Evolutionary conservation across 352 stramenopile species (phyloP).

Genomic region (Globisporangium paroecandrum): DNA sequence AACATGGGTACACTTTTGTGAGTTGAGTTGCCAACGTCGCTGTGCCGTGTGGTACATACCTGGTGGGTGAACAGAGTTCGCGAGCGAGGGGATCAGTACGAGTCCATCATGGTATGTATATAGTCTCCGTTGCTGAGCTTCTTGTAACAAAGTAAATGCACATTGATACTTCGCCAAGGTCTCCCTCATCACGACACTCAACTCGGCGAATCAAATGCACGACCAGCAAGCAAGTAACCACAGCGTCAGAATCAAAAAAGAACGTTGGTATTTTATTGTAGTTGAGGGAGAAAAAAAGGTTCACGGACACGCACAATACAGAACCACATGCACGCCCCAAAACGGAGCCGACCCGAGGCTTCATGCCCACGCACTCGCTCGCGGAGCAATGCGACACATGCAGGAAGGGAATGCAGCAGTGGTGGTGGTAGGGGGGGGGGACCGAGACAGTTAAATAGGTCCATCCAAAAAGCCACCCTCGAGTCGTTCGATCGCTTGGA

Average conservation of each 20-base stretch:
- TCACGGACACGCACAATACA: background rate
- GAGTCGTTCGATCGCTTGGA: background rate
- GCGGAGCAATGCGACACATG: background rate
- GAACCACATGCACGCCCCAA: conserved; percentile 4
- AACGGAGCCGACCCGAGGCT: background rate
- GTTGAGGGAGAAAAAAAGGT: background rate
- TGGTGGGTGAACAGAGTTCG: background rate
- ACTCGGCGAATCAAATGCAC: background rate
- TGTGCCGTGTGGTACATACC: too few relatives aligned
- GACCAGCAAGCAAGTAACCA: background rate
- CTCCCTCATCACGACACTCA: background rate
- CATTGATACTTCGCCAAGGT: background rate
- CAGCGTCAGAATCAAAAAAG: background rate
- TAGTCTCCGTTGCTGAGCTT: background rate
- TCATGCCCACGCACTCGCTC: background rate
- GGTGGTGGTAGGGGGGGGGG: background rate
- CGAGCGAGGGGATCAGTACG: background rate
- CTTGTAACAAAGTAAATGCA: background rate
- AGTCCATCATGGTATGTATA: background rate
- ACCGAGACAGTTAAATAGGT: conserved; percentile 13
- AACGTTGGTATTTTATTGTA: conserved; percentile 2
- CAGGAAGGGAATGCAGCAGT: background rate
- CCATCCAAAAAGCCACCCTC: conserved; percentile 1
- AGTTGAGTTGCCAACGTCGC: background rate
- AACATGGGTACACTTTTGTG: conserved; percentile 4